Percentiles rank a stretch among this genome's conserved stretches.
Conservation (phyloP, 1,284 basidiomycete genomes). For the Cryptococcus sp. region DNA sequence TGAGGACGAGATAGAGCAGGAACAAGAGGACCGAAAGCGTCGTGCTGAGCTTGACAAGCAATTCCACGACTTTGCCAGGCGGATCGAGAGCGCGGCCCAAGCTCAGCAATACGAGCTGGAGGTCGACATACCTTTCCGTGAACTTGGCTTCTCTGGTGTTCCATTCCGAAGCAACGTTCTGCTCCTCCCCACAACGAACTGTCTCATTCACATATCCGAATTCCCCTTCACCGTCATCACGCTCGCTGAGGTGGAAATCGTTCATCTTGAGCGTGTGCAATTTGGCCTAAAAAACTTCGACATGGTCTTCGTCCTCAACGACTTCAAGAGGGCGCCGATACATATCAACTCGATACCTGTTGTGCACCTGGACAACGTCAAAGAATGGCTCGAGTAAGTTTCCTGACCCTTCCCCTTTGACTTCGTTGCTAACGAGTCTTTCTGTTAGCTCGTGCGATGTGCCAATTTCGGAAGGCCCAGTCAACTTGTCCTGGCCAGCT, state of each 20-base stretch:
- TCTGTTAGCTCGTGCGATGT: conserved; percentile 84
- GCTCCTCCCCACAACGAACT: conserved; percentile 95
- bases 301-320: conserved; percentile 93
- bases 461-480: conserved; percentile 90
- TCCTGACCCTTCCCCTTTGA: background rate
- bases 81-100: conserved; percentile 80
- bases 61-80: conserved; percentile 91
- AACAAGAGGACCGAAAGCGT: conserved; percentile 92
- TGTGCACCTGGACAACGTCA: conserved; percentile 87
- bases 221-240: conserved; percentile 96
- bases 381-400: conserved; percentile 95
- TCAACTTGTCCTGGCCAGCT: conserved; percentile 96
- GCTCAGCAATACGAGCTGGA: conserved; percentile 74
- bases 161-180: conserved; percentile 94
- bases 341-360: conserved; percentile 97
- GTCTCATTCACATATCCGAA: conserved; percentile 92
- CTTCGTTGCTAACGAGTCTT: background rate
- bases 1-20: conserved; percentile 98
- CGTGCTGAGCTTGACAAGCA: conserved; percentile 90
- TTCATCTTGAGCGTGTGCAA: conserved; percentile 94
- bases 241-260: conserved; percentile 91
- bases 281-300: conserved; percentile 97
- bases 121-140: conserved; percentile 95
- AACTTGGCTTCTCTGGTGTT: conserved; percentile 95
- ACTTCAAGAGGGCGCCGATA: conserved; percentile 87